Conservation (phyloP, 208 protist species). For the Lotmaria passim region DNA sequence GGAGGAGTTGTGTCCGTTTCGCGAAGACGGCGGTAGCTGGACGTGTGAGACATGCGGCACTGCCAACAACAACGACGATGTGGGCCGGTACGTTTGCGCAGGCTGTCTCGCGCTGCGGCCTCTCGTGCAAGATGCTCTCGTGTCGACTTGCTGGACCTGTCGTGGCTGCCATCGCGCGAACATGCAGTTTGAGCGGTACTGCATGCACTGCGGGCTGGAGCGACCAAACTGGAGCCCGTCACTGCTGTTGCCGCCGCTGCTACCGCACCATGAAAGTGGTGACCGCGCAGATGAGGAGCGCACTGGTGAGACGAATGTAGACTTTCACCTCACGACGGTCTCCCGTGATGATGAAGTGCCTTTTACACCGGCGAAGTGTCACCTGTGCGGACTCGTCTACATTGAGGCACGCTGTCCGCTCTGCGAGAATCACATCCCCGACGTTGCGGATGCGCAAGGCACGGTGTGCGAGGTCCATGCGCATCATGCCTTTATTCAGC, state of each 20-base stretch:
- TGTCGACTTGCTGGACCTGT: slow-evolving; percentile 77
- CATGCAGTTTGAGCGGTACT: slow-evolving; percentile 81
- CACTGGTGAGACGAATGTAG: background rate
- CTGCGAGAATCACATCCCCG: slow-evolving; percentile 55
- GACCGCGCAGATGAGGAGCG: background rate
- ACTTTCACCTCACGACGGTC: slow-evolving; percentile 11
- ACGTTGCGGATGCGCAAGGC: slow-evolving; percentile 46
- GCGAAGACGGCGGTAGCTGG: slow-evolving; percentile 41
- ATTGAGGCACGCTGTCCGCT: slow-evolving; percentile 79
- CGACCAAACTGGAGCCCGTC: slow-evolving; percentile 18
- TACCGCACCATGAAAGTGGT: background rate
- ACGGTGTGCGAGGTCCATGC: slow-evolving; percentile 61
- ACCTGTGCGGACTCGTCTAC: slow-evolving; percentile 61
- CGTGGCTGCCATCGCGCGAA: slow-evolving; percentile 60
- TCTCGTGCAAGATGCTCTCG: slow-evolving; percentile 51
- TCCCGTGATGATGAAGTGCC: slow-evolving; percentile 37
- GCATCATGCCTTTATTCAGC: slow-evolving; percentile 70
- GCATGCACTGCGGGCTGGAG: slow-evolving; percentile 69
- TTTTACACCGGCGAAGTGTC: slow-evolving; percentile 72
- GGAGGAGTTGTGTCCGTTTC: slow-evolving; percentile 53
- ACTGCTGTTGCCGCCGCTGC: background rate
- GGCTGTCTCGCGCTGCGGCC: slow-evolving; percentile 71
- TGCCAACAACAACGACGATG: slow-evolving; percentile 61
- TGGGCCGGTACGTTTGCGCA: slow-evolving; percentile 81
- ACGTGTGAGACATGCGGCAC: slow-evolving; percentile 62